Base-by-base conservation (phyloP, 1,284 basidiomycete genomes). In the Schizophyllum commune region DNA sequence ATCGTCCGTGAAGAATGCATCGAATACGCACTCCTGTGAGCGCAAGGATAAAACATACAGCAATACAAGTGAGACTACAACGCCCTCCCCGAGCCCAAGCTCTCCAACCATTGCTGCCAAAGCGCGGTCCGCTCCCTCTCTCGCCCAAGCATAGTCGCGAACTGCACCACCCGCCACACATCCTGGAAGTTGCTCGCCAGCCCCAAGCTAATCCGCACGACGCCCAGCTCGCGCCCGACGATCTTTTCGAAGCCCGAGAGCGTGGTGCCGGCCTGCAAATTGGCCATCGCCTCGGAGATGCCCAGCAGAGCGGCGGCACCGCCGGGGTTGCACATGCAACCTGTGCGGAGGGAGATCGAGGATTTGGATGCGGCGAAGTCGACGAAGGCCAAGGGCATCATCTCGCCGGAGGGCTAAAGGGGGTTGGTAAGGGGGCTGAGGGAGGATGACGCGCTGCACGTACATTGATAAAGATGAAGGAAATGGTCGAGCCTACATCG, bases 301-400 rank as follows among this genome's bases (percentile, higher is more conserved):
- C 84, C 86, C 2, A 91, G 78, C 5, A 91, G 74, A 2, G 85
- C 81, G 0, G 88, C 84, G 0, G 89, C 88, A 11, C 85, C 90
- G 6, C 91, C 91, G 4, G 91, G 88, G 65, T 92, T 92, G 68
- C 91, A 93, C 81, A 93, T 87, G 69, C 91, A 92, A 0, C 91
- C 91, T 1, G 90, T 90, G 53, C 91, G 83, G 17, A 93, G 73
- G 11, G 89, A 89, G 63, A 93, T 85, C 60, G 78, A 81, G 60
- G 81, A 77, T 59, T 74, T 75, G 6, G 87, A 80, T 0, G 91
- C 88, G 1, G 84, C 80, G 63, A 84, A 77, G 66, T 89, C 88
- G 66, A 91, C 78, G 68, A 88, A 87, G 1, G 84, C 83, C 65
- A 86, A 85, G 0, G 88, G 83, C 4, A 91, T 72, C 74, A 85